Percentiles rank a stretch among this genome's conserved stretches.
phyloP scores from a whole-genome alignment of 768 basidiomycete species.

The Tylopilus balloui region DNA sequence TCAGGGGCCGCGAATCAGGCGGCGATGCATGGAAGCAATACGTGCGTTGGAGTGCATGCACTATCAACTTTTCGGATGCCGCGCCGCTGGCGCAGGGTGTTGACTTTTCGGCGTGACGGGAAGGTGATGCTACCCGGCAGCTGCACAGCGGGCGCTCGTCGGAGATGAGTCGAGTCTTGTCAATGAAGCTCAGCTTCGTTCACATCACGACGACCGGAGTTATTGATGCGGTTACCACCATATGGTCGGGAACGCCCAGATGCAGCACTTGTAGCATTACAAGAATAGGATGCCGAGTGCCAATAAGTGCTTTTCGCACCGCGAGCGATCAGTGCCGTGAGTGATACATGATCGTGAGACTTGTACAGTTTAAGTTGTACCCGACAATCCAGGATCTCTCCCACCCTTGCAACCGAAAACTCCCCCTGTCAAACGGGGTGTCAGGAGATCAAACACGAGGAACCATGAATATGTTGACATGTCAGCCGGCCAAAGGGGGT shows the following conservation, averaged over 20 bases:
- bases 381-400: constrained; percentile 32
- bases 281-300: constrained; percentile 20
- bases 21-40: constrained; percentile 99
- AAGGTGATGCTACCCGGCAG: constrained; percentile 5
- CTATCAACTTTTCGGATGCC: constrained; percentile 87
- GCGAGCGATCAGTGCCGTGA: constrained; percentile 32
- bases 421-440: constrained; percentile 31
- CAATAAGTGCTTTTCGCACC: constrained; percentile 13
- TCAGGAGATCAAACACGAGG: constrained; percentile 25
- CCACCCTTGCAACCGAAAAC: constrained; percentile 19
- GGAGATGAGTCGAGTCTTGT: constrained; percentile 14
- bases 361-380: constrained; percentile 21
- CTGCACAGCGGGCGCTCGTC: constrained; percentile 2
- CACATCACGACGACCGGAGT: constrained; percentile 23
- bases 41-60: constrained; percentile 88
- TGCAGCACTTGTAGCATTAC: constrained; percentile 15
- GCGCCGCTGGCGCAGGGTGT: constrained; percentile 93
- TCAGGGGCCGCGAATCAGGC: constrained; percentile 91
- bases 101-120: constrained; percentile 54
- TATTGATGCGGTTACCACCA: constrained; percentile 6
- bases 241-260: constrained; percentile 10
- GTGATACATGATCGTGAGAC: constrained; percentile 36
- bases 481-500: constrained; percentile 30
- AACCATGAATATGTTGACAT: constrained; percentile 34
- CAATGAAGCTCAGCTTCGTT: constrained; percentile 19